Evolutionary conservation across 768 basidiomycete genomes (phyloP).

Genomic region (Pulveroboletus sp.): DNA sequence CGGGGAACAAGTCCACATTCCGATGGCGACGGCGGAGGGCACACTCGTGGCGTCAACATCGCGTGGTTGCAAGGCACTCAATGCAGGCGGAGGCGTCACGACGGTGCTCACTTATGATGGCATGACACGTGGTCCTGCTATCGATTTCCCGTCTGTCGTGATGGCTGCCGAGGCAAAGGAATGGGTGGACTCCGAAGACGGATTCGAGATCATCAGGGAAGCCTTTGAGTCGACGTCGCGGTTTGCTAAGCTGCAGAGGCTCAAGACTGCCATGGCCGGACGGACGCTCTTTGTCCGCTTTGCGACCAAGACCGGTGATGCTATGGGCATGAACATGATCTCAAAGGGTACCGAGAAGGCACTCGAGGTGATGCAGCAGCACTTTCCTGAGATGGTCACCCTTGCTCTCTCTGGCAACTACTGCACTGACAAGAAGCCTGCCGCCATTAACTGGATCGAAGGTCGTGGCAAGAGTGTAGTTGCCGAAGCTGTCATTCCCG

Average conservation of each 20-base stretch:
- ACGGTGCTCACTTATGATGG: slow-evolving; percentile 90
- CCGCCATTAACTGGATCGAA: slow-evolving; percentile 99
- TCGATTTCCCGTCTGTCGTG: slow-evolving; percentile 83
- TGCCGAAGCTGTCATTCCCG: slow-evolving; percentile 90
- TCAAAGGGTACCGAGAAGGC: slow-evolving; percentile 97
- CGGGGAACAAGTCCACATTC: slow-evolving; percentile 79
- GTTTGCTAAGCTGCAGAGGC: slow-evolving; percentile 79
- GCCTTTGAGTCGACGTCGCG: slow-evolving; percentile 95
- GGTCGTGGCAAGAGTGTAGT: slow-evolving; percentile 97
- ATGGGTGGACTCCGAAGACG: slow-evolving; percentile 84
- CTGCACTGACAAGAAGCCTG: slow-evolving; percentile 99
- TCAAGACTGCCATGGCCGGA: slow-evolving; percentile 91
- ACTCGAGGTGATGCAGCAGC: slow-evolving; percentile 66
- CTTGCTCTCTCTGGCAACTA: slow-evolving; percentile 95
- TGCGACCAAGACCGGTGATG: slow-evolving; percentile 91
- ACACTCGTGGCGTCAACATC: slow-evolving; percentile 97
- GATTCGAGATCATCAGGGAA: slow-evolving; percentile 66
- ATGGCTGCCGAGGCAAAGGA: slow-evolving; percentile 80
- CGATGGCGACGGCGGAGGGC: slow-evolving; percentile 99
- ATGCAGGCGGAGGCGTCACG: slow-evolving; percentile 90
- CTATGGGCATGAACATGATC: slow-evolving; percentile 99
- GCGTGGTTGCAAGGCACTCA: slow-evolving; percentile 96
- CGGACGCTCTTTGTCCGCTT: slow-evolving; percentile 92
- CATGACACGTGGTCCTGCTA: slow-evolving; percentile 99
- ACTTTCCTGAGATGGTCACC: slow-evolving; percentile 89